These are phyloP conservation scores for Tothia fuscella DNA, from an alignment of 2,329 filamentous ascomycete genomes.

Conservation along the genomic window DNA sequence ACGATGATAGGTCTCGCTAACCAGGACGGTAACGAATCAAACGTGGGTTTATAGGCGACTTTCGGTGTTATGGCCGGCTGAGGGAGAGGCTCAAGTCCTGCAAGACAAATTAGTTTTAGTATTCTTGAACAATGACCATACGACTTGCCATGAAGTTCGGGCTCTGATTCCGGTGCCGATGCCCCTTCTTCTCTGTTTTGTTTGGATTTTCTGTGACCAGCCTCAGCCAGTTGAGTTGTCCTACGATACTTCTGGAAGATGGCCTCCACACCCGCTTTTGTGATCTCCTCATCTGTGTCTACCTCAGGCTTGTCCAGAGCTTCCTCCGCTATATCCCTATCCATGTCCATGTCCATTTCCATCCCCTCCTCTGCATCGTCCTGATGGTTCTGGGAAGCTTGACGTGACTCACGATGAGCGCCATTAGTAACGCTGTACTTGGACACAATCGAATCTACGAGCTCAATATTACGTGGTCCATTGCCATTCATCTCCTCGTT, in stretches of 20 bases:
- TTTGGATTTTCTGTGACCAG: constrained; percentile 14
- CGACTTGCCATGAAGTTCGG: constrained; percentile 39
- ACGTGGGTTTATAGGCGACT: constrained; percentile 48
- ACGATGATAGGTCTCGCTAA: constrained; percentile 63
- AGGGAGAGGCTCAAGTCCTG: constrained; percentile 65
- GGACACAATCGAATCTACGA: background rate
- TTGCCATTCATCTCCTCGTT: too few relatives aligned
- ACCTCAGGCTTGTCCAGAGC: constrained; percentile 19
- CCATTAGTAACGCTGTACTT: background rate
- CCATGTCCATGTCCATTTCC: background rate
- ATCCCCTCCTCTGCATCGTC: background rate
- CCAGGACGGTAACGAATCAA: constrained; percentile 72
- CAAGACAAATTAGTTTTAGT: background rate
- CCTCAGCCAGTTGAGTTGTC: constrained; percentile 16
- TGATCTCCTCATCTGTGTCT: constrained; percentile 17
- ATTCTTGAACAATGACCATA: background rate
- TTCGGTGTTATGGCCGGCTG: constrained; percentile 57
- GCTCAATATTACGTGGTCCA: too few relatives aligned
- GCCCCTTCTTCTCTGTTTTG: constrained; percentile 16
- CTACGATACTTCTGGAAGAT: constrained; percentile 36
- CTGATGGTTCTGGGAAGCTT: too few relatives aligned
- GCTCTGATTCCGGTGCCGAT: constrained; percentile 14
- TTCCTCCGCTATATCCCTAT: constrained; percentile 13
- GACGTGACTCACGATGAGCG: background rate
- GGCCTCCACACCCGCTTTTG: constrained; percentile 12